Evolutionary conservation across 1,284 basidiomycete species (phyloP), one percentile per base, ranked within the genome.

Genomic region (Cystobasidium slooffiae): DNA sequence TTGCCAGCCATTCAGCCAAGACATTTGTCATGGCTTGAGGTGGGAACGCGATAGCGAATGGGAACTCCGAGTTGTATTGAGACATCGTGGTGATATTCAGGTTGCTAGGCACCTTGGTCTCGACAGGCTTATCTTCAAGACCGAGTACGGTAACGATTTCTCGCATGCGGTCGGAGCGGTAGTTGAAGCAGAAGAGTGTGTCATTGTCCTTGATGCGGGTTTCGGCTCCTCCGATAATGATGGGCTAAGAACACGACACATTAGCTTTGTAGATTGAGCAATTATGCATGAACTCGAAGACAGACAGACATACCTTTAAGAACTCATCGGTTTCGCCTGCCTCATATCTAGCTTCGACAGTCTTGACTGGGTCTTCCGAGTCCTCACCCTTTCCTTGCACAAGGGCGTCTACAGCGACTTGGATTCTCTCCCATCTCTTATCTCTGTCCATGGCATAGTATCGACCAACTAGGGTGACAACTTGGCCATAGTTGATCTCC

Each of bases 361-460:
- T 87, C 82, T 88, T 86, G 78, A 92, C 86, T 3, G 87, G 83
- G 62, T 89, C 88, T 61, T 88, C 81, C 41, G 80, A 86, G 67
- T 86, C 83, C 79, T 92, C 90, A 6, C 92, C 91, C 74, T 86
- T 87, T 7, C 92, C 93, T 63, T 87, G 85, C 3, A 93, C 87
- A 47, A 96, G 86, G 5, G 88, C 91, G 63, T 95, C 92, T 3
- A 94, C 86, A 9, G 93, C 93, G 75, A 93, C 85, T 86, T 93
- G 93, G 82, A 96, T 83, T 58, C 93, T 87, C 81, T 96, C 93
- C 93, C 93, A 95, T 72, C 93, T 88, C 86, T 94, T 95, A 83
- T 96, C 93, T 56, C 93, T 88, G 83, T 95, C 93, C 93, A 95
- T 95, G 53, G 93, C 93, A 79, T 94, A 96, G 86, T 96, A 96